phyloP scores from a whole-genome alignment of 2,329 filamentous ascomycete species.

The Scedosporium minutisporum region DNA sequence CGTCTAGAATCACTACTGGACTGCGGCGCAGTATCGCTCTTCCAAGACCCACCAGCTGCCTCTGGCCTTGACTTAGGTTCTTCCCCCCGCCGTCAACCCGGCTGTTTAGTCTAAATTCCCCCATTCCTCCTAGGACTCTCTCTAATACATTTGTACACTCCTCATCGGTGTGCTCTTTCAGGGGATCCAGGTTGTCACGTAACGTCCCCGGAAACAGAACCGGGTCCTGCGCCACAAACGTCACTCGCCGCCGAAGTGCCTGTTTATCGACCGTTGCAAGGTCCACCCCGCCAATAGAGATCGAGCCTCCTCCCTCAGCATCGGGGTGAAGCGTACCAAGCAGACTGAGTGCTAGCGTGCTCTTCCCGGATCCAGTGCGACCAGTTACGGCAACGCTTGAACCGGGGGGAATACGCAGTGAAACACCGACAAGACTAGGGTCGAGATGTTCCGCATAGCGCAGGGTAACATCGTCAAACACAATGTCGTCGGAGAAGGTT shows the following conservation, averaged over 20 bases:
- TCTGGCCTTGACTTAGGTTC: constrained; percentile 53
- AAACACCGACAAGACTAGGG: constrained; percentile 58
- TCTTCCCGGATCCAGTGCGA: constrained; percentile 80
- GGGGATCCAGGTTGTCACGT: constrained; percentile 59
- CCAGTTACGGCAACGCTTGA: constrained; percentile 62
- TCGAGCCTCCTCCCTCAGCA: constrained; percentile 27
- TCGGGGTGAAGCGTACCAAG: constrained; percentile 43
- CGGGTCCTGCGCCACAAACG: constrained; percentile 55
- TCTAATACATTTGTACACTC: constrained; percentile 43
- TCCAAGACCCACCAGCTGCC: constrained; percentile 52
- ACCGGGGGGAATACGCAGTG: constrained; percentile 60
- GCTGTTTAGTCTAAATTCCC: constrained; percentile 35
- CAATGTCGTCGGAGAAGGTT: constrained; percentile 57
- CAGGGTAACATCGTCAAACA: constrained; percentile 68
- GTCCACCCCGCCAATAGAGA: constrained; percentile 44
- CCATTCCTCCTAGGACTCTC: constrained; percentile 43
- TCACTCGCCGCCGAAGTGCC: constrained; percentile 45
- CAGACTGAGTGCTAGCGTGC: constrained; percentile 56
- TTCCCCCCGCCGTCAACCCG: constrained; percentile 49
- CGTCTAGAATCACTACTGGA: constrained; percentile 53
- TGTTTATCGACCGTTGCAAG: constrained; percentile 45
- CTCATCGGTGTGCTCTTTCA: constrained; percentile 44
- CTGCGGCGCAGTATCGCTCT: constrained; percentile 50
- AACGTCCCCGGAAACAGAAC: constrained; percentile 50
- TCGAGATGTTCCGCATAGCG: constrained; percentile 72